These are phyloP conservation scores for Sporisorium scitamineum DNA, from an alignment of 1,284 basidiomycete species.

Conservation along the genomic window DNA sequence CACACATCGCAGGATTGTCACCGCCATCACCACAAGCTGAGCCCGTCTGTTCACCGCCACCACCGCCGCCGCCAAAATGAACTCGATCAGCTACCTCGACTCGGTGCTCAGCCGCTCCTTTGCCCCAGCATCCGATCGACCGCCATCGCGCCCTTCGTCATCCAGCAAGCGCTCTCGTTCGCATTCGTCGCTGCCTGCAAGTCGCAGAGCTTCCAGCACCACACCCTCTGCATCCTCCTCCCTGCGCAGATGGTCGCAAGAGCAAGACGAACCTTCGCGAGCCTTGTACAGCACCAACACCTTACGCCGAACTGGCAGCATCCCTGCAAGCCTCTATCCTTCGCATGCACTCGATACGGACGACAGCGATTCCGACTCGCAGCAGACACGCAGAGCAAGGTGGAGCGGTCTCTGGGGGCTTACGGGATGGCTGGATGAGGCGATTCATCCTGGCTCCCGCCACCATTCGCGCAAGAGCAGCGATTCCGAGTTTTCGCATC, in stretches of 20 bases:
- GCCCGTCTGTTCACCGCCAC: background rate
- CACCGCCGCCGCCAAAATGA: conserved; percentile 37
- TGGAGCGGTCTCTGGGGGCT: conserved; percentile 49
- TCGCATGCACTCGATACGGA: conserved; percentile 29
- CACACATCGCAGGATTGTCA: background rate
- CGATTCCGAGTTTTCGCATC: conserved; percentile 17
- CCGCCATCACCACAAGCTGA: background rate
- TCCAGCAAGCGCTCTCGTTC: conserved; percentile 38
- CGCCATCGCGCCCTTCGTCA: conserved; percentile 16
- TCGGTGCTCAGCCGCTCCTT: conserved; percentile 60
- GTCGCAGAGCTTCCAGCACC: conserved; percentile 35
- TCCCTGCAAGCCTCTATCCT: conserved; percentile 23
- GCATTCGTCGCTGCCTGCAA: conserved; percentile 43
- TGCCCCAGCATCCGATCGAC: conserved; percentile 26
- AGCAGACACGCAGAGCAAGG: conserved; percentile 16
- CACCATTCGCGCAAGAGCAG: conserved; percentile 33
- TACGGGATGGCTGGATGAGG: conserved; percentile 48
- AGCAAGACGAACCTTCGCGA: conserved; percentile 22
- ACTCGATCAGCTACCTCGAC: conserved; percentile 62
- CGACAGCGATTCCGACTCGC: conserved; percentile 29
- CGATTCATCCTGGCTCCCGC: conserved; percentile 35
- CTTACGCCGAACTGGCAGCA: conserved; percentile 43
- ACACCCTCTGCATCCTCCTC: conserved; percentile 22
- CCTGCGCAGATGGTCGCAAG: conserved; percentile 47
- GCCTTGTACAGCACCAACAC: conserved; percentile 22